Evolutionary conservation across 169 alveolate genomes (phyloP).

Genomic region (Cryptosporidium parvum): DNA sequence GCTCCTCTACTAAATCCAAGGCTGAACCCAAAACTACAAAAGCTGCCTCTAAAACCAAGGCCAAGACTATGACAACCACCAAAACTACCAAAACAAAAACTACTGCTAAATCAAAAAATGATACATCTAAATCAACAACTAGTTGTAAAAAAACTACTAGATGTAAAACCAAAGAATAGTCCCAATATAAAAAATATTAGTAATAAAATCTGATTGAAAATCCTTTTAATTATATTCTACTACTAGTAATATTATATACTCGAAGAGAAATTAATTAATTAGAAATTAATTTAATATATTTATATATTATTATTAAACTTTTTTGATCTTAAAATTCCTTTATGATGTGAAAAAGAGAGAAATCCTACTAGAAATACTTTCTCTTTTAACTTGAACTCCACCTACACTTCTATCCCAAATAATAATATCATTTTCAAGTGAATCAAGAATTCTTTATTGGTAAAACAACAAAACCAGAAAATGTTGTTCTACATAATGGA

Average conservation of each 20-base stretch:
- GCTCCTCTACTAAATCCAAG: background rate
- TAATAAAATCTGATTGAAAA: no score
- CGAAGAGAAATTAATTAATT: no score
- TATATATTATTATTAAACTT: no score
- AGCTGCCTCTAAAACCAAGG: background rate
- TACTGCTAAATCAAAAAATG: background rate
- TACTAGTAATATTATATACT: background rate
- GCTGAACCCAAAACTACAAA: background rate
- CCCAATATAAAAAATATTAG: background rate
- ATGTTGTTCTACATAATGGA: conserved; percentile 80
- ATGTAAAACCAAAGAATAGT: background rate
- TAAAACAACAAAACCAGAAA: conserved; percentile 78
- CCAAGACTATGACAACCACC: background rate
- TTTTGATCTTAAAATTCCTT: background rate
- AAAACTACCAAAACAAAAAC: background rate
- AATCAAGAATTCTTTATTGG: conserved; percentile 71
- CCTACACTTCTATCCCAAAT: no score
- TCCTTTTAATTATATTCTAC: no score
- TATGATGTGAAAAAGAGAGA: background rate
- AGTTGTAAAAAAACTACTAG: background rate
- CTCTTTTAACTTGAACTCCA: no score
- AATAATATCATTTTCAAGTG: no score
- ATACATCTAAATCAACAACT: no score
- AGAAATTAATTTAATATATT: no score
- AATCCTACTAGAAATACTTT: no score